phyloP scores from a whole-genome alignment of 768 basidiomycete species.

The Naganishia onofrii region DNA sequence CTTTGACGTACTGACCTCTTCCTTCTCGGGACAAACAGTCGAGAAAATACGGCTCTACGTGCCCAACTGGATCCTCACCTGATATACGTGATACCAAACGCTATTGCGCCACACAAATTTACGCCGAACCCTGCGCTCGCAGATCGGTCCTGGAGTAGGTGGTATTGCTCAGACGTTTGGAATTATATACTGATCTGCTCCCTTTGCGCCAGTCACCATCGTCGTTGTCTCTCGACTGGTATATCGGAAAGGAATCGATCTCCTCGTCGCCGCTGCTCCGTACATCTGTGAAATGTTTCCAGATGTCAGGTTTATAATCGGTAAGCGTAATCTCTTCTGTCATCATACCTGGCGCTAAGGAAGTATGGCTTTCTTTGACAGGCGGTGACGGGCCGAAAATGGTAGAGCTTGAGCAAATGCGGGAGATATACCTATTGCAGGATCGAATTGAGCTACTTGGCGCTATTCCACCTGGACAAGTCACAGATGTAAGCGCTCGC shows the following conservation, averaged over 20 bases:
- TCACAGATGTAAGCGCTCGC: constrained; percentile 56
- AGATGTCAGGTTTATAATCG: constrained; percentile 82
- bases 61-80: constrained; percentile 68
- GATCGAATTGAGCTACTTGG: constrained; percentile 90
- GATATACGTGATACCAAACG: constrained; percentile 91
- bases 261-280: constrained; percentile 87
- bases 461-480: constrained; percentile 72
- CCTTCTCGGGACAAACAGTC: constrained; percentile 57
- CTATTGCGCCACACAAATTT: constrained; percentile 82
- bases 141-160: constrained; percentile 56
- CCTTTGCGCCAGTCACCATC: constrained; percentile 69
- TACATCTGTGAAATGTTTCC: constrained; percentile 81
- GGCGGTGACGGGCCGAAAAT: constrained; percentile 95
- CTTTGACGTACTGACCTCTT: neutral
- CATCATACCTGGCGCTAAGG: neutral
- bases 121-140: constrained; percentile 58
- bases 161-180: constrained; percentile 27
- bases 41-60: constrained; percentile 94
- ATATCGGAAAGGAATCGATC: constrained; percentile 93
- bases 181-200: constrained; percentile 11
- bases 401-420: constrained; percentile 90
- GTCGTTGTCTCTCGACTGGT: constrained; percentile 85
- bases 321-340: constrained; percentile 53
- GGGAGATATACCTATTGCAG: constrained; percentile 83
- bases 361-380: constrained; percentile 42